phyloP scores from a whole-genome alignment of 805 yeast genomes.

The Huiozyma naganishii region DNA sequence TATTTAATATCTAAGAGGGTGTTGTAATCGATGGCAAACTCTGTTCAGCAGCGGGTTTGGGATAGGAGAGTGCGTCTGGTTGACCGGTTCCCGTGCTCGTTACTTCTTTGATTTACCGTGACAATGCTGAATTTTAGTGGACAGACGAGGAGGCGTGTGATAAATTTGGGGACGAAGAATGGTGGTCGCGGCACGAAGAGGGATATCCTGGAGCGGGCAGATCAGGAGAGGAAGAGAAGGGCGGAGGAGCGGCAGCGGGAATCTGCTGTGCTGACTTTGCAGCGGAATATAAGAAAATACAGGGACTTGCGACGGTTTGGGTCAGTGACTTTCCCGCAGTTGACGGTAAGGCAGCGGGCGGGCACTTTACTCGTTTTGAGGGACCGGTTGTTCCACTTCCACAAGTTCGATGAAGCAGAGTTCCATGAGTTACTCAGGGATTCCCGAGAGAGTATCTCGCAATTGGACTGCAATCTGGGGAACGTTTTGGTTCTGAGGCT shows the following conservation, averaged over 20 bases:
- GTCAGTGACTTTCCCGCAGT: slow-evolving; percentile 3
- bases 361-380: slow-evolving; percentile 25
- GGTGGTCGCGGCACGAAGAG: slow-evolving; percentile 24
- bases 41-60: no score
- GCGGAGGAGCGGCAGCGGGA: slow-evolving; percentile 42
- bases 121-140: slow-evolving; percentile 52
- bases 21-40: no score
- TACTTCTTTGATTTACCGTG: no score
- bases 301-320: slow-evolving; percentile 26
- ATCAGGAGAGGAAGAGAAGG: slow-evolving; percentile 54
- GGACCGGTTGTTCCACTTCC: slow-evolving; percentile 9
- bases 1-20: no score
- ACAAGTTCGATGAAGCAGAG: slow-evolving; percentile 5
- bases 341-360: neutral
- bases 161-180: slow-evolving; percentile 45
- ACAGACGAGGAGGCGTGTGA: slow-evolving; percentile 43
- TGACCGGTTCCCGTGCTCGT: no score
- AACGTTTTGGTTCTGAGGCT: neutral
- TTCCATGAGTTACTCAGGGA: slow-evolving; percentile 2
- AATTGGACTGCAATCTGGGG: neutral
- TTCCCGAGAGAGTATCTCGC: slow-evolving; percentile 3
- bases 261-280: slow-evolving; percentile 41
- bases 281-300: slow-evolving; percentile 35
- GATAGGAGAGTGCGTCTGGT: no score
- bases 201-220: slow-evolving; percentile 50